Base-by-base conservation (phyloP, 2,329 filamentous ascomycete species). In the Aureobasidium sp. region DNA sequence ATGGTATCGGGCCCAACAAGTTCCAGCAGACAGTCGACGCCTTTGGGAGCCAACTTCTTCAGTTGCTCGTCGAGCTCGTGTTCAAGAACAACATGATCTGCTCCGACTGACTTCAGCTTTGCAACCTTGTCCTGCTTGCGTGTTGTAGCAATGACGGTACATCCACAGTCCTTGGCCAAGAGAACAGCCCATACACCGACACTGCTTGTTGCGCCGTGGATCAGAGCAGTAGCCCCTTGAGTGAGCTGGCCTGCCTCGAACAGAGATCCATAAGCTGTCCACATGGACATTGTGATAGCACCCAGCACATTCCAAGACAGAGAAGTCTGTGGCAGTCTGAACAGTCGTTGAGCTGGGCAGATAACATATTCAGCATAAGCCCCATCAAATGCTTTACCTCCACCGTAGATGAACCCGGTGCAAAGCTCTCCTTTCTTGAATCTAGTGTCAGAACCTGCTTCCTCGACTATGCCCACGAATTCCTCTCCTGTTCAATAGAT, bases 91-190 rank as follows among this genome's bases (percentile, higher is more conserved):
- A 63, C 62, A 22, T 61, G 57, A 31, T 63, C 62, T 35, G 62
- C 62, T 37, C 62, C 62, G 4, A 39, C 8, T 15, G 37, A 19
- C 42, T 49, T 53, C 2, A 63, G 31, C 31, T 54, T 54, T 14
- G 15, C 59, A 4, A 22, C 60, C 35, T 63, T 62, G 4, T 49
- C 35, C 39, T 56, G 19, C 33, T 63, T 42, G 29, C 62, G 53
- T 1, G 59, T 63, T 14, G 62, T 62, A 8, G 62, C 62, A n/a
- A 62, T 62, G 31, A 63, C 59, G 14, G 58, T 63, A 24, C 58
- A 61, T 15, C 62, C 62, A 2, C 6, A 35, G 3, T 33, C 40
- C 33, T 62, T 62, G 22, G 58, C 62, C 12, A 63, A 31, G 2
- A 63, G 58, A 19, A 47, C 27, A 11, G 62, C 62, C 58, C 58